Evolutionary conservation across 2,329 filamentous ascomycete genomes (phyloP), one percentile per base, ranked within the genome.

Genomic region (Aspergillus sergii): DNA sequence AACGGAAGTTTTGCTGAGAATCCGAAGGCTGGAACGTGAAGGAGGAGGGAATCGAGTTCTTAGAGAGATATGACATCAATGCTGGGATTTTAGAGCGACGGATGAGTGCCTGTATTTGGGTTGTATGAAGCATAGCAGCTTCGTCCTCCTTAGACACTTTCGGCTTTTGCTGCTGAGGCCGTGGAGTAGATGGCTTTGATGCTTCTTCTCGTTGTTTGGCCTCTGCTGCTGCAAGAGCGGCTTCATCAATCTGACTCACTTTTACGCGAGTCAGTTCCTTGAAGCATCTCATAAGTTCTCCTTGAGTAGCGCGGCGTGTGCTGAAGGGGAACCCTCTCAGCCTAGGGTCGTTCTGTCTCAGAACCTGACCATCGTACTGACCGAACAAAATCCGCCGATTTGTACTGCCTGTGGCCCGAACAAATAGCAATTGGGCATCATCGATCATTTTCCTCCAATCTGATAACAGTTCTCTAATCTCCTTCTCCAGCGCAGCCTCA

Each of bases 211-310:
- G 71, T 68, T 76, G 78, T 69, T 81, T 84, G 39, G 76, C 75
- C 64, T 84, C 82, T 61, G 80, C 79, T 12, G 81, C 81, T 36
- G 86, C 79, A 8, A 89, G 76, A 14, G 88, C 84, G 3, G 83
- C 85, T 66, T 93, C 90, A 62, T 92, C 86, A 32, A 98, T 86
- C 65, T 91, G 90, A 56, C 88, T 88, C 54, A 97, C 85, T 78
- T 99, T 97, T 19, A 97, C 85, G 19, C 95, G 85, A 0, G 95
- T 99, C 36, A 99, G 85, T 80, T 99, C 95, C 66, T 96, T 91
- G 72, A 97, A 99, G 0, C 91, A 91, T 45, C 94, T 88, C 91
- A 98, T 95, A 0, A 99, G 88, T 77, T 99, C 95, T 55, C 91
- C 92, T 73, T 98, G 94, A 0, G 95, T 99, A 0, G 95, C 93